Percentiles rank a stretch among this genome's conserved stretches.
These are phyloP conservation scores for Sordariomycetes sp. DNA, from an alignment of 2,329 filamentous ascomycete genomes.

Conservation along the genomic window DNA sequence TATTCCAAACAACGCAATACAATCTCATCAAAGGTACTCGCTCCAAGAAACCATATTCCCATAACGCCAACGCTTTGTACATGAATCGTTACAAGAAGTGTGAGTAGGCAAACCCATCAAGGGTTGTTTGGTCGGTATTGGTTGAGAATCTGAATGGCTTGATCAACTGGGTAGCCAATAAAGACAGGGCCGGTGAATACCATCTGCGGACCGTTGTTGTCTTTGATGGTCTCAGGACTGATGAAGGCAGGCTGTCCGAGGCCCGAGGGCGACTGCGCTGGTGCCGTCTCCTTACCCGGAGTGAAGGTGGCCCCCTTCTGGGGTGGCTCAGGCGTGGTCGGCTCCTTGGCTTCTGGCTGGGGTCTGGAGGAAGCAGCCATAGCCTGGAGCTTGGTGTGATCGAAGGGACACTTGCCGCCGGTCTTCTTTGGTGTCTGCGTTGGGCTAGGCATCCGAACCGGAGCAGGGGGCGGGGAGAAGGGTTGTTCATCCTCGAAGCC, in stretches of 20 bases:
- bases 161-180: conserved; percentile 79
- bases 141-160: conserved; percentile 69
- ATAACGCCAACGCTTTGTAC: conserved; percentile 4
- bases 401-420: conserved; percentile 50
- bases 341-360: conserved; percentile 7
- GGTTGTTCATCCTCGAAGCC: conserved; percentile 28
- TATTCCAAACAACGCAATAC: too few species aligned
- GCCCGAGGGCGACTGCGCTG: conserved; percentile 8
- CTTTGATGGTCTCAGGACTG: conserved; percentile 24
- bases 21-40: too few species aligned
- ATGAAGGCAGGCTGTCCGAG: conserved; percentile 41
- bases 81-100: conserved; percentile 5
- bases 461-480: conserved; percentile 48
- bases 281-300: conserved; percentile 11
- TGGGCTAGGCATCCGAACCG: conserved; percentile 39
- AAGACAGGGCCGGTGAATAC: conserved; percentile 91
- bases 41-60: too few species aligned
- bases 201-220: conserved; percentile 48
- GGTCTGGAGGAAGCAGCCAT: conserved; percentile 16
- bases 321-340: conserved; percentile 2
- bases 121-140: conserved; percentile 27
- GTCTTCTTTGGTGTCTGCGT: conserved; percentile 15
- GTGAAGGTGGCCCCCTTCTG: conserved; percentile 7
- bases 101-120: conserved; percentile 8
- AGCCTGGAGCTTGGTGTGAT: conserved; percentile 34